Percentiles rank a stretch among this genome's conserved stretches.
phyloP scores from a whole-genome alignment of 805 yeast genomes.

The Lipomyces orientalis region DNA sequence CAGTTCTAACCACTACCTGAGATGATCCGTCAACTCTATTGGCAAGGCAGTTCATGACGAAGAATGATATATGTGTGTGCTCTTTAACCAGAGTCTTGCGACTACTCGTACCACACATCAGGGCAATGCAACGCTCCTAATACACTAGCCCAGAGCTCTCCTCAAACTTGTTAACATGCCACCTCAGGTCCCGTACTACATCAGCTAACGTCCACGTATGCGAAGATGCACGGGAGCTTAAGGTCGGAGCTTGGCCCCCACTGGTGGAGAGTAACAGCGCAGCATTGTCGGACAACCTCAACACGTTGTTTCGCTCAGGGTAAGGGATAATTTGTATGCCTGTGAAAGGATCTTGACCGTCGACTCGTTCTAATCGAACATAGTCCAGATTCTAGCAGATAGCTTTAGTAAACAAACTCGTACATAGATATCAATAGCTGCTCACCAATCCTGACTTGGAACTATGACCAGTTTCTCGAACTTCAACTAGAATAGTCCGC shows the following conservation, averaged over 20 bases:
- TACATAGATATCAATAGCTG: not conserved
- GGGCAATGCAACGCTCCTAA: not conserved
- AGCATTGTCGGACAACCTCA: not conserved
- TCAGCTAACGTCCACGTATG: constrained; percentile 4
- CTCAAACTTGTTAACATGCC: constrained; percentile 12
- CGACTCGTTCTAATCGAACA: constrained; percentile 24
- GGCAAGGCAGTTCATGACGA: not conserved
- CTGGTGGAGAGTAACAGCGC: not conserved
- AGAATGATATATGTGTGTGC: not conserved
- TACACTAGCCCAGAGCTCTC: constrained; percentile 15
- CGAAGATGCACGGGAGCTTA: not conserved
- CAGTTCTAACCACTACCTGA: not conserved
- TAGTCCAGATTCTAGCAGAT: constrained; percentile 19
- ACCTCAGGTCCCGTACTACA: constrained; percentile 11
- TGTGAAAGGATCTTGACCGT: constrained; percentile 17
- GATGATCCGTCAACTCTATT: not conserved
- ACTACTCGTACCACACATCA: not conserved
- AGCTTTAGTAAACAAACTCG: not conserved
- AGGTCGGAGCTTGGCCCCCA: not conserved
- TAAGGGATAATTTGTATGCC: constrained; percentile 22
- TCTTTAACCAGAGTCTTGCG: not conserved
- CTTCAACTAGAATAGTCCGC: constrained; percentile 29
- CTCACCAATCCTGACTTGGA: constrained; percentile 20
- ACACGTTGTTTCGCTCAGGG: constrained; percentile 1
- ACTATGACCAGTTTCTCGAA: constrained; percentile 24